Evolutionary conservation across 2,329 filamentous ascomycete genomes (phyloP).

Genomic region (Neurospora sp.): DNA sequence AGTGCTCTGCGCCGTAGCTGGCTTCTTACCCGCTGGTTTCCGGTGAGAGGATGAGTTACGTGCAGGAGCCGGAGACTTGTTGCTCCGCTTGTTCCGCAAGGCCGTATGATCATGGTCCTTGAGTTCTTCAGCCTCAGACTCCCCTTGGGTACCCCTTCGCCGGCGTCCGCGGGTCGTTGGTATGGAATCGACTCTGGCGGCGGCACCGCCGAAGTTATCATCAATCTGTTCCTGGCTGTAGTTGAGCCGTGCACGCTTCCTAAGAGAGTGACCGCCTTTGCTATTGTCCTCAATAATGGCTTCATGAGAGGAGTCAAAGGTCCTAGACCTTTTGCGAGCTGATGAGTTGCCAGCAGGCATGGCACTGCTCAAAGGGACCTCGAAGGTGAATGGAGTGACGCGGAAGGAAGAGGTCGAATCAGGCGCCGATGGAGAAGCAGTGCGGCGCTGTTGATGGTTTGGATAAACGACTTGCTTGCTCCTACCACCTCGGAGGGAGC

Average conservation of each 20-base stretch:
- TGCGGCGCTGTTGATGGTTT: conserved; percentile 8
- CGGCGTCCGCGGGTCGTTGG: conserved; percentile 26
- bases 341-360: conserved; percentile 12
- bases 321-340: conserved; percentile 34
- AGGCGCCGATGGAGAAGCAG: conserved; percentile 14
- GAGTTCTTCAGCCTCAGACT: conserved; percentile 24
- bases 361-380: conserved; percentile 14
- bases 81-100: conserved; percentile 20
- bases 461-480: background rate
- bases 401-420: conserved; percentile 3
- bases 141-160: conserved; percentile 23
- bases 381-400: conserved; percentile 11
- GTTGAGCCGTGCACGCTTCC: conserved; percentile 47
- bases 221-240: conserved; percentile 48
- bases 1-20: conserved; percentile 21
- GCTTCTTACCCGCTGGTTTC: conserved; percentile 30
- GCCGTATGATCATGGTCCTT: conserved; percentile 23
- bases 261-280: conserved; percentile 45
- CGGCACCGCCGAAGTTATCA: conserved; percentile 19
- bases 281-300: conserved; percentile 34
- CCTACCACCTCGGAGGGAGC: conserved; percentile 12
- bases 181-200: conserved; percentile 15
- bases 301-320: conserved; percentile 29
- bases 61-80: conserved; percentile 13
- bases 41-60: conserved; percentile 28